Percentiles rank a stretch among this genome's conserved stretches.
phyloP scores from a whole-genome alignment of 768 basidiomycete species.

The Boletus coccyginus region DNA sequence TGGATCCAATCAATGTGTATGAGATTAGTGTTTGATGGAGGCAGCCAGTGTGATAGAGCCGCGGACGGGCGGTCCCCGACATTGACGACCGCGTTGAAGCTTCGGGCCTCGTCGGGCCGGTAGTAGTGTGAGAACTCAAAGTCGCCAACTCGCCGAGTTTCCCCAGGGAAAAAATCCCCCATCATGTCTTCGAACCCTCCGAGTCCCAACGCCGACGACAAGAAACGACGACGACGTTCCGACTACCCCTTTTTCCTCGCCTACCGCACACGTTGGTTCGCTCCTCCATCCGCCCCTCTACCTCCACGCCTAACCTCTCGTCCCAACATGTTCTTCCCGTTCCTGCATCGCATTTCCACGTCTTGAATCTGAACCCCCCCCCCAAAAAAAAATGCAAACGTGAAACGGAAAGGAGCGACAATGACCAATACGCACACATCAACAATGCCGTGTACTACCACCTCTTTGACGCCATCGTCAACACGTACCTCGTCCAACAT shows the following conservation, averaged over 20 bases:
- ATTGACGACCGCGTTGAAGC: too few relatives aligned
- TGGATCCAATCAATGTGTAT: too few relatives aligned
- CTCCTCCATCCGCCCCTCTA: neutral
- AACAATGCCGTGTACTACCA: constrained; percentile 83
- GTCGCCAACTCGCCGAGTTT: too few relatives aligned
- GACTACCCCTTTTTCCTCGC: constrained; percentile 61
- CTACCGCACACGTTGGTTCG: constrained; percentile 70
- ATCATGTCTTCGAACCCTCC: neutral
- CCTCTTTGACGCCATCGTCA: constrained; percentile 79
- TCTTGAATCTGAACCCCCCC: too few relatives aligned
- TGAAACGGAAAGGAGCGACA: constrained; percentile 64
- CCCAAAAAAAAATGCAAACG: too few relatives aligned
- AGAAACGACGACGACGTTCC: constrained; percentile 41
- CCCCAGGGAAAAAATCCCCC: too few relatives aligned
- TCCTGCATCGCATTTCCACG: too few relatives aligned
- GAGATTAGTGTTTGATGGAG: too few relatives aligned
- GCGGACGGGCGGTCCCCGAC: too few relatives aligned
- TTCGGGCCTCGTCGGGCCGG: too few relatives aligned
- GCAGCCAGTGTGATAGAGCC: too few relatives aligned
- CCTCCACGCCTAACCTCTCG: constrained; percentile 5
- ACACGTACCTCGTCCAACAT: constrained; percentile 68
- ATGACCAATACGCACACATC: constrained; percentile 80
- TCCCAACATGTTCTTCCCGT: neutral
- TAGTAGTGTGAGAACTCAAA: too few relatives aligned
- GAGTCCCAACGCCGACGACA: constrained; percentile 4